Percentiles rank a stretch among this genome's conserved stretches.
Evolutionary conservation across 2,329 filamentous ascomycete species (phyloP).

Genomic region (Pseudocercospora eumusae): DNA sequence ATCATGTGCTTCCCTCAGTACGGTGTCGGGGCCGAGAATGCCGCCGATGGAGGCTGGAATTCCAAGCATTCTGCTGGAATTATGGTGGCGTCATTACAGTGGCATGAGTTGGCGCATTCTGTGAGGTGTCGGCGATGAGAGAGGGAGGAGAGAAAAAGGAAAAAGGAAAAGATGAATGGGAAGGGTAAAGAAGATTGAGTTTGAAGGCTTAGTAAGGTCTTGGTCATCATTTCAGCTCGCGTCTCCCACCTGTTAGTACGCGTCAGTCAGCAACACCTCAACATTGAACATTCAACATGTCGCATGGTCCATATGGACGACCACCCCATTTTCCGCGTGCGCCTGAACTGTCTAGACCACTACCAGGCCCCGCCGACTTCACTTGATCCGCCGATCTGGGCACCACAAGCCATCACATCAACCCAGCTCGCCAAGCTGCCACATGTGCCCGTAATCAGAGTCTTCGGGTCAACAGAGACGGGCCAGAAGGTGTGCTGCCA

Average conservation of each 20-base stretch:
- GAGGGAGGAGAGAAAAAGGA: neutral
- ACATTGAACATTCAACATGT: no score
- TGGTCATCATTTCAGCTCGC: neutral
- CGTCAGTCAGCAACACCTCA: no score
- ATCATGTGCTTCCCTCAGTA: slow-evolving; percentile 3
- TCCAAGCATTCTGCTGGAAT: neutral
- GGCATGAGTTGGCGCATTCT: neutral
- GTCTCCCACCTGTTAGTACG: slow-evolving; percentile 2
- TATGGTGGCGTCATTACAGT: neutral
- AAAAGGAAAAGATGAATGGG: no score
- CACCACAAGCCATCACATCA: slow-evolving; percentile 57
- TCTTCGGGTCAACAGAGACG: slow-evolving; percentile 90
- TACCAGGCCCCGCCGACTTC: slow-evolving; percentile 79
- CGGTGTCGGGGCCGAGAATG: neutral
- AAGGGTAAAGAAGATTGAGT: neutral
- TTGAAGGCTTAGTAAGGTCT: neutral
- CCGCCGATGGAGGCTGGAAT: neutral
- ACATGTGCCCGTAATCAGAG: slow-evolving; percentile 79
- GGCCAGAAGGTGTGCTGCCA: slow-evolving; percentile 96
- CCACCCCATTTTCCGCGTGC: slow-evolving; percentile 68
- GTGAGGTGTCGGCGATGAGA: no score
- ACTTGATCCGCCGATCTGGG: slow-evolving; percentile 73
- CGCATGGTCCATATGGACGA: slow-evolving; percentile 6
- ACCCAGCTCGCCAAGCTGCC: slow-evolving; percentile 62
- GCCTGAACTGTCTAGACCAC: slow-evolving; percentile 93